Evolutionary conservation across 495 filamentous ascomycete species (phyloP).

Genomic region (Xylaria cubensis): DNA sequence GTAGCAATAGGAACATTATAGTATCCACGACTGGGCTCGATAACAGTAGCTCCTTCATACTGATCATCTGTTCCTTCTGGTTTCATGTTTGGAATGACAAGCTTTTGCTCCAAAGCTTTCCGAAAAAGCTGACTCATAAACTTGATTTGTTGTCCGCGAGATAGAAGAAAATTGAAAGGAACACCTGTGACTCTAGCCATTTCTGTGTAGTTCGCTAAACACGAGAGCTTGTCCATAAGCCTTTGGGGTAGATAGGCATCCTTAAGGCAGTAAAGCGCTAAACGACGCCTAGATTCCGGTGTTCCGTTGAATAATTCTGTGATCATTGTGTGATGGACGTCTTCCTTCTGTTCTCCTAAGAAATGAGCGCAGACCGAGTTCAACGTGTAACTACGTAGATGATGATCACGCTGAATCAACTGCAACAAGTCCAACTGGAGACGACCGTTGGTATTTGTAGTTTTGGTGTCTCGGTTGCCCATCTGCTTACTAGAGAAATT

Average conservation of each 20-base stretch:
- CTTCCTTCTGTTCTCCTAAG: slow-evolving; percentile 96
- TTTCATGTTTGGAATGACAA: slow-evolving; percentile 88
- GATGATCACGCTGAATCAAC: slow-evolving; percentile 90
- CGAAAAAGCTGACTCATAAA: slow-evolving; percentile 98
- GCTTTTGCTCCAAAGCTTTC: slow-evolving; percentile 86
- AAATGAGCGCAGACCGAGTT: slow-evolving; percentile 98
- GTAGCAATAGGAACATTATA: slow-evolving; percentile 95
- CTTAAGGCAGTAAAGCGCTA: slow-evolving; percentile 97
- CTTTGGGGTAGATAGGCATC: slow-evolving; percentile 96
- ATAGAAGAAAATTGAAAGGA: slow-evolving; percentile 92
- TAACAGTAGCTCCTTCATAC: slow-evolving; percentile 98
- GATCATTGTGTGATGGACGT: slow-evolving; percentile 99
- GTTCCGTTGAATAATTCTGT: slow-evolving; percentile 97
- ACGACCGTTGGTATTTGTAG: slow-evolving; percentile 92
- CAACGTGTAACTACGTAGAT: slow-evolving; percentile 93
- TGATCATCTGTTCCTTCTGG: slow-evolving; percentile 74
- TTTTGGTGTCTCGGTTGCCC: slow-evolving; percentile 92
- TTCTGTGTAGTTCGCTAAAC: slow-evolving; percentile 96
- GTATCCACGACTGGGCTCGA: slow-evolving; percentile 90
- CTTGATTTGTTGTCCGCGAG: slow-evolving; percentile 94
- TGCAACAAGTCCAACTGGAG: slow-evolving; percentile 94
- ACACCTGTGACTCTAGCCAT: slow-evolving; percentile 99
- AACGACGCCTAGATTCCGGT: slow-evolving; percentile 83
- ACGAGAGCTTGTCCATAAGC: slow-evolving; percentile 96
- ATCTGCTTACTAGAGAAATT: slow-evolving; percentile 99